Base-by-base conservation (phyloP, 257 asterid genomes). In the Solanum microdontum region DNA sequence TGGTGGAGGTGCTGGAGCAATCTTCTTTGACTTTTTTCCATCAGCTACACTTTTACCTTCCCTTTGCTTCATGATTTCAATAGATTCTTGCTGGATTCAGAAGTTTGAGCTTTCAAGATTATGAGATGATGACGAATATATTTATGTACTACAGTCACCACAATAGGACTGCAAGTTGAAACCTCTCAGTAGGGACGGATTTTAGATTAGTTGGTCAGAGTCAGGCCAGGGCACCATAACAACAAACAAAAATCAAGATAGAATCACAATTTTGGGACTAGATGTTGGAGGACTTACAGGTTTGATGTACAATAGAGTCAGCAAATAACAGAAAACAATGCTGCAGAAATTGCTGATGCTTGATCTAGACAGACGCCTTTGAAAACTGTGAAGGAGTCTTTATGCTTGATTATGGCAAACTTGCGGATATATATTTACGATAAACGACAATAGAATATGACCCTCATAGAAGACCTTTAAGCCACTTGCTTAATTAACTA, bases 1-100 rank as follows among this genome's bases (percentile, higher is more conserved):
- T 66, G 88, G 88, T 66, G 89, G 90, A 11, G 90, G 91, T 11
- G 90, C 87, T 2, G 64, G 48, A 45, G 28, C 36, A 2, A 30
- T 86, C 68, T 62, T 86, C 55, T 75, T 84, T 30, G 36, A 36
- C 55, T 83, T 86, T 6, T 72, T 62, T 30, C 85, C 55, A 14
- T 70, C 45, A 36, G 19, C 64, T 66, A 48, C 45, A 8, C 84
- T 76, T 58, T 75, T 84, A 55, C 32, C 77, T 85, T 51, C 58
- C 86, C 45, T 86, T 64, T 48, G 51, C 88, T 77, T 91, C 87
- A 74, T 74, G 30, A 9, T 55, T 77, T 55, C 32, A 39, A 11
- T 34, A 73, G 28, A 40, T 66, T 51, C 62, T 51, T 51, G 62
- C 62, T 51, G 62, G 62, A 51, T 15, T 12, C 55, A 43, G 17